Conservation (phyloP, 768 basidiomycete genomes). For the Lactarius hatsudake region DNA sequence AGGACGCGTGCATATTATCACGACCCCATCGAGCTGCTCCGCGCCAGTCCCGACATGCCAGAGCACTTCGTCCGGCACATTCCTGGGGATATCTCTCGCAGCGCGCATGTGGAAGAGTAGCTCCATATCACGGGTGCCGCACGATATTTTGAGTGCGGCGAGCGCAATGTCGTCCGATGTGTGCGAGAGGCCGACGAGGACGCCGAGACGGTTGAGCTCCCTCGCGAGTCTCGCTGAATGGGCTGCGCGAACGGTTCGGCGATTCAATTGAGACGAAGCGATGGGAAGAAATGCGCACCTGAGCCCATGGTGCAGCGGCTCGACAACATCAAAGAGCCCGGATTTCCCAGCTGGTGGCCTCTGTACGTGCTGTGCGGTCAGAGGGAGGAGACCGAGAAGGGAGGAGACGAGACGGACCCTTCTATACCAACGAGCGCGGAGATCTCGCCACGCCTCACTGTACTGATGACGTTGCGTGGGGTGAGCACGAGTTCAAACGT, state of each 20-base stretch:
- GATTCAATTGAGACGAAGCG: not conserved
- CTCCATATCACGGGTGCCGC: conserved; percentile 90
- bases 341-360: too few relatives aligned
- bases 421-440: too few relatives aligned
- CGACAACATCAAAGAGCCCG: conserved; percentile 46
- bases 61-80: conserved; percentile 76
- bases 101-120: conserved; percentile 80
- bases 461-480: too few relatives aligned
- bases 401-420: too few relatives aligned
- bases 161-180: conserved; percentile 33
- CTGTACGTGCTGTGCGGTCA: too few relatives aligned
- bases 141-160: conserved; percentile 56
- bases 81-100: conserved; percentile 75
- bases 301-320: conserved; percentile 61
- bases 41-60: conserved; percentile 58
- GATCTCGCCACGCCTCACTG: too few relatives aligned
- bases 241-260: conserved; percentile 37
- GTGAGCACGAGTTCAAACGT: too few relatives aligned
- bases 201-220: conserved; percentile 94
- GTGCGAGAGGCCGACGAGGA: conserved; percentile 72
- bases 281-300: conserved; percentile 42
- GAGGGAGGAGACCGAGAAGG: too few relatives aligned
- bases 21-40: conserved; percentile 78
- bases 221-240: conserved; percentile 70
- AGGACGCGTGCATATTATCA: conserved; percentile 60